These are phyloP conservation scores for Xanthoparmelia taractica DNA, from an alignment of 495 filamentous ascomycete genomes.

Conservation along the genomic window DNA sequence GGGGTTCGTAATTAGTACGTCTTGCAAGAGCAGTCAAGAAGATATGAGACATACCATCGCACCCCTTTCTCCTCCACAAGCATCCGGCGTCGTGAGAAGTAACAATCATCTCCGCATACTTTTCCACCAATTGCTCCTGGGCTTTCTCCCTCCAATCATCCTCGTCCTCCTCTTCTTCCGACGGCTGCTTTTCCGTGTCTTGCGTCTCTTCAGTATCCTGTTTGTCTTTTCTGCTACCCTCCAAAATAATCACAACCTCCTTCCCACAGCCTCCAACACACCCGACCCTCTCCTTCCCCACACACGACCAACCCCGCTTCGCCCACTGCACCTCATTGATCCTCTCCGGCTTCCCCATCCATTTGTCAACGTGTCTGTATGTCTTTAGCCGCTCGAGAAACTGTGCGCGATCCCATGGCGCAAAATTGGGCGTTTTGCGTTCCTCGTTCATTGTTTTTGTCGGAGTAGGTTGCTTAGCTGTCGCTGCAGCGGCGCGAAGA, in stretches of 20 bases:
- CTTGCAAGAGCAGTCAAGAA: no score
- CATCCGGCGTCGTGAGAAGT: constrained; percentile 77
- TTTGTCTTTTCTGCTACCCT: constrained; percentile 32
- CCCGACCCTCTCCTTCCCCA: constrained; percentile 68
- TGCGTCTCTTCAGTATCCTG: constrained; percentile 13
- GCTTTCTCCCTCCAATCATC: constrained; percentile 24
- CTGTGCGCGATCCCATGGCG: constrained; percentile 73
- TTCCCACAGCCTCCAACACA: constrained; percentile 74
- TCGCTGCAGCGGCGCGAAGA: constrained; percentile 24
- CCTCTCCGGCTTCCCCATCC: constrained; percentile 67
- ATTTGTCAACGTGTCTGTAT: constrained; percentile 81
- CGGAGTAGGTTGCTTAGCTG: constrained; percentile 26
- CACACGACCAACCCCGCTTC: constrained; percentile 85
- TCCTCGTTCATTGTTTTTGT: constrained; percentile 24
- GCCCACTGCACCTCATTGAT: constrained; percentile 94
- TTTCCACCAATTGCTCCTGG: constrained; percentile 65
- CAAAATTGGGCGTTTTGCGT: constrained; percentile 52
- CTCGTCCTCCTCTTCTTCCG: constrained; percentile 15
- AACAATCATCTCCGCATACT: constrained; percentile 62
- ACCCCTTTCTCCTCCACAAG: constrained; percentile 76
- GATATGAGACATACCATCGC: constrained; percentile 55
- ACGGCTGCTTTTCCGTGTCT: not conserved
- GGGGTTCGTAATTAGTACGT: constrained; percentile 12
- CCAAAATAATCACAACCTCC: constrained; percentile 74
- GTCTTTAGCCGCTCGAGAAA: constrained; percentile 78